These are phyloP conservation scores for Candida koratica DNA, from an alignment of 805 yeast species.

Conservation along the genomic window DNA sequence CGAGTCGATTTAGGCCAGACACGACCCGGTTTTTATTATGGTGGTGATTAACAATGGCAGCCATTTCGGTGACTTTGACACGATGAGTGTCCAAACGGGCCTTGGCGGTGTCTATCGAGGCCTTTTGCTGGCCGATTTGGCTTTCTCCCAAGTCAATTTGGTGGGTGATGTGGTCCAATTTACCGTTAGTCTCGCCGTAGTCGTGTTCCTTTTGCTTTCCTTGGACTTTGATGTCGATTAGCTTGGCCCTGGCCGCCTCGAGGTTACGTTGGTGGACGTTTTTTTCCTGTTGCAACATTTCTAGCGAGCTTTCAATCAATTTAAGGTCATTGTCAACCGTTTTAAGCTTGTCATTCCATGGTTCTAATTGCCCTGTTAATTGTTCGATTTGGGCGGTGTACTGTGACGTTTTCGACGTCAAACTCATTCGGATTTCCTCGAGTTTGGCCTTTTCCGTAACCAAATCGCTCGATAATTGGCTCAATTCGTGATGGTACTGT, in stretches of 20 bases:
- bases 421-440: conserved; percentile 57
- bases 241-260: conserved; percentile 38
- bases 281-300: conserved; percentile 49
- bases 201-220: conserved; percentile 50
- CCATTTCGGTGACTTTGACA: conserved; percentile 65
- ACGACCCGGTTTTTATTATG: conserved; percentile 75
- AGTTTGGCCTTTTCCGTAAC: conserved; percentile 53
- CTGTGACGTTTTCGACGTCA: conserved; percentile 71
- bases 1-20: conserved; percentile 61
- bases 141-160: conserved; percentile 58
- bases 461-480: conserved; percentile 42
- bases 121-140: conserved; percentile 49
- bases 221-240: conserved; percentile 43
- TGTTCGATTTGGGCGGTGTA: conserved; percentile 61
- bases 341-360: conserved; percentile 71
- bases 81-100: conserved; percentile 49
- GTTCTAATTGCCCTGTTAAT: conserved; percentile 67
- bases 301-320: conserved; percentile 62
- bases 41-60: conserved; percentile 48
- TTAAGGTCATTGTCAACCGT: conserved; percentile 60
- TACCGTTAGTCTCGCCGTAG: conserved; percentile 43
- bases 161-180: conserved; percentile 44
- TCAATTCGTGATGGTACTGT: conserved; percentile 43
- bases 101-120: conserved; percentile 51
- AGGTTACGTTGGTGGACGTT: conserved; percentile 36